These are phyloP conservation scores for Pyricularia sp. DNA, from an alignment of 2,329 filamentous ascomycete genomes.

Conservation along the genomic window DNA sequence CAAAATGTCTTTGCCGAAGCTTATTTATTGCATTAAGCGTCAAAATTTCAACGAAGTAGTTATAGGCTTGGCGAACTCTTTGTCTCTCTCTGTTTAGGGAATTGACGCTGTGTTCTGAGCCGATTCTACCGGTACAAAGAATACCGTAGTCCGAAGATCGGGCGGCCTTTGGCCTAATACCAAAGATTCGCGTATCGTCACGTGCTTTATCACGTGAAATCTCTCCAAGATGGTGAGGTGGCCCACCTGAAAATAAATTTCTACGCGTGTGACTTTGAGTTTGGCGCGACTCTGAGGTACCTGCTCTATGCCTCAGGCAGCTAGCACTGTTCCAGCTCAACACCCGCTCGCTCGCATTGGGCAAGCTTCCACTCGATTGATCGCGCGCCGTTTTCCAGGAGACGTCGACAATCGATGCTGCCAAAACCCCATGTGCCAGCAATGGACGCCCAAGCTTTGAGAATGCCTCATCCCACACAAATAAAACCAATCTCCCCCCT, in stretches of 20 bases:
- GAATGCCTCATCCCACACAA: conserved; percentile 1
- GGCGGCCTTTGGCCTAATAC: background rate
- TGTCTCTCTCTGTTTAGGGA: no score
- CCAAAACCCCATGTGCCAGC: conserved; percentile 1
- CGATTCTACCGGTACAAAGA: no score
- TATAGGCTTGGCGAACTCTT: no score
- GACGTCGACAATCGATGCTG: background rate
- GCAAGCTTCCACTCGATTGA: conserved; percentile 1
- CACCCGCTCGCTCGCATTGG: background rate
- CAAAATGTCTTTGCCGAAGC: background rate
- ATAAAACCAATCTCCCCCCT: conserved; percentile 1
- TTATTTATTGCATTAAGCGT: no score
- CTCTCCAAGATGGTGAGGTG: no score
- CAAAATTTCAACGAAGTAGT: no score
- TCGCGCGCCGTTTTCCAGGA: background rate
- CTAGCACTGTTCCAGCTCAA: background rate
- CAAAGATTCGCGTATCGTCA: no score
- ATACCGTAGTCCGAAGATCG: background rate
- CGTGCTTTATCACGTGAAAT: no score
- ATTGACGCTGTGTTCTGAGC: no score
- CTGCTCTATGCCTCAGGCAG: background rate
- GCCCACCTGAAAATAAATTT: no score
- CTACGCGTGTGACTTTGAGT: background rate
- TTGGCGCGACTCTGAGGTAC: background rate
- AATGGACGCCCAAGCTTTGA: background rate